Evolutionary conservation across 805 yeast species (phyloP).

Genomic region (Brettanomyces sp.): DNA sequence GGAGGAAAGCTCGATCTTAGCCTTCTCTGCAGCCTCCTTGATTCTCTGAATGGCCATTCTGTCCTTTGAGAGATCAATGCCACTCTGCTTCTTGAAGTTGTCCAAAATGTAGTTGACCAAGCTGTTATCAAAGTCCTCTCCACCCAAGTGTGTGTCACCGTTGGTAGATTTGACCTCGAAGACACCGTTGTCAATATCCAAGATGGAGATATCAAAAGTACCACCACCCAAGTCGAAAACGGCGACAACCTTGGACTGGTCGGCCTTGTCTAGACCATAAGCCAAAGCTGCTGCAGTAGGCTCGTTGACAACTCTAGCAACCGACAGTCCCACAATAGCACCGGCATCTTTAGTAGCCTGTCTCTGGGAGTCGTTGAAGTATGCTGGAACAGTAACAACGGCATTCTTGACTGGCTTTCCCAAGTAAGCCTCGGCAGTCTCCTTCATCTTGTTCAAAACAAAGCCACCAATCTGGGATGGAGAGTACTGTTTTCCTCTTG

Average conservation of each 20-base stretch:
- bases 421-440: slow-evolving; percentile 88
- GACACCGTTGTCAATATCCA: slow-evolving; percentile 96
- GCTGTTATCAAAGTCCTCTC: slow-evolving; percentile 86
- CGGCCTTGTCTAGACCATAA: slow-evolving; percentile 77
- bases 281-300: slow-evolving; percentile 94
- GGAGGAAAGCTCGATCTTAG: slow-evolving; percentile 68
- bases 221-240: slow-evolving; percentile 99
- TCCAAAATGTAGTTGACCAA: slow-evolving; percentile 68
- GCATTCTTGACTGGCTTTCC: slow-evolving; percentile 86
- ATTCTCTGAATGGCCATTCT: slow-evolving; percentile 62
- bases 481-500: slow-evolving; percentile 38
- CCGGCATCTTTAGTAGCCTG: slow-evolving; percentile 97
- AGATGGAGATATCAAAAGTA: slow-evolving; percentile 93
- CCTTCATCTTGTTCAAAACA: slow-evolving; percentile 92
- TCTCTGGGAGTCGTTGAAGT: slow-evolving; percentile 85
- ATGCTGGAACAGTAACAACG: slow-evolving; percentile 85
- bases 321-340: slow-evolving; percentile 90
- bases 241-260: slow-evolving; percentile 54
- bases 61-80: slow-evolving; percentile 43
- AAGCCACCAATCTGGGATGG: slow-evolving; percentile 69
- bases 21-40: slow-evolving; percentile 70
- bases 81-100: slow-evolving; percentile 43
- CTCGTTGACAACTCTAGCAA: slow-evolving; percentile 81
- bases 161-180: slow-evolving; percentile 96
- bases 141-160: slow-evolving; percentile 92